Conservation (phyloP, 352 stramenopile species). For the Hyaloperonospora arabidopsidis region DNA sequence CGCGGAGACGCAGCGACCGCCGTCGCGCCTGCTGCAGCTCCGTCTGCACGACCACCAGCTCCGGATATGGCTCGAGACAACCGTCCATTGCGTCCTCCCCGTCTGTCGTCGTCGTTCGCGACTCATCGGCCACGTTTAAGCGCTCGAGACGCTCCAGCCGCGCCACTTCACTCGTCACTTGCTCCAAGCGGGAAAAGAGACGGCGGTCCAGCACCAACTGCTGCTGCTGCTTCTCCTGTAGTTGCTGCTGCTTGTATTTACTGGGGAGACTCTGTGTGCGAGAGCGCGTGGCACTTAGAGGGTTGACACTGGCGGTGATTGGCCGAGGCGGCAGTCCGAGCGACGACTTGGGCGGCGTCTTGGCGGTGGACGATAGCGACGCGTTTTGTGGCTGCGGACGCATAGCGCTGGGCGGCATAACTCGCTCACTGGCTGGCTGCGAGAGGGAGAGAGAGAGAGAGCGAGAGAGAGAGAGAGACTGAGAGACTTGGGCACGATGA, state of each 20-base stretch:
- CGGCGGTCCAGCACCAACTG: conserved; percentile 40
- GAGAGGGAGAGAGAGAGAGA: not conserved
- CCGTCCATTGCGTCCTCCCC: conserved; percentile 5
- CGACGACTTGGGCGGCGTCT: conserved; percentile 11
- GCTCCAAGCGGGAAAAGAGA: conserved; percentile 52
- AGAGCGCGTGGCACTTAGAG: conserved; percentile 6
- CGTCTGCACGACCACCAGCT: conserved; percentile 34
- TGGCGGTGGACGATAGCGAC: conserved; percentile 5
- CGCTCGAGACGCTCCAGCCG: conserved; percentile 34
- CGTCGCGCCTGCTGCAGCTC: conserved; percentile 37
- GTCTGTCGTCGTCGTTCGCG: not conserved
- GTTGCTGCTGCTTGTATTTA: conserved; percentile 5
- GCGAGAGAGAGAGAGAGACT: not conserved
- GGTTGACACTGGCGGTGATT: conserved; percentile 14
- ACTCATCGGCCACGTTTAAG: conserved; percentile 17
- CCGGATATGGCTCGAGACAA: conserved; percentile 17
- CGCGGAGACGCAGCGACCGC: conserved; percentile 34
- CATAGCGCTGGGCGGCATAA: conserved; percentile 22
- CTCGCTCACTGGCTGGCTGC: too few relatives aligned
- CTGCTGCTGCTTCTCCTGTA: conserved; percentile 15
- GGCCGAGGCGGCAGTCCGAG: conserved; percentile 10
- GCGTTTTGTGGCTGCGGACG: conserved; percentile 19
- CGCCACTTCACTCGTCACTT: conserved; percentile 42
- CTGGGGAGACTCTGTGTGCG: conserved; percentile 31
- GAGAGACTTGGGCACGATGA: not conserved